Base-by-base conservation (phyloP, 495 filamentous ascomycete species). In the Lasiosphaeriaceae sp. region DNA sequence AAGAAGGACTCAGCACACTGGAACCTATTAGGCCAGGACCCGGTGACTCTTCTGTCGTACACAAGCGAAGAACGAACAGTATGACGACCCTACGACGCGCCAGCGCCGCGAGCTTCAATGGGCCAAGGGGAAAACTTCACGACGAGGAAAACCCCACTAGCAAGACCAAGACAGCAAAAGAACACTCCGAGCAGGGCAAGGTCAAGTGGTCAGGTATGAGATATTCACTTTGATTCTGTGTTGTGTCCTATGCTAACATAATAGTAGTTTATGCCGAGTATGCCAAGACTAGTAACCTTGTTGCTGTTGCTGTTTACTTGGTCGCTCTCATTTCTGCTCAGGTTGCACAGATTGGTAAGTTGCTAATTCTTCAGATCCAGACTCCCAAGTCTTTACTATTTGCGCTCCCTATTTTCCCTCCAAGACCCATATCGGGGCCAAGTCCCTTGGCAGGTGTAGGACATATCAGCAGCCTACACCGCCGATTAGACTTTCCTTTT, bases 151-250 rank as follows among this genome's bases (percentile, higher is more conserved):
- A 77, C 14, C 72, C 70, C 11, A 66, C 82, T 9, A 31, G 26
- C 57, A 96, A 89, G 76, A 90, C 86, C 55, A 90, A 84, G 63
- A 91, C 96, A 70, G 83, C 80, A 16, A 92, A 95, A 67, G 95
- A 99, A 70, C 83, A 84, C 51, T 83, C 82, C 0, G 89, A 97
- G 68, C 90, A 97, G 69, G 95, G 95, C 47, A 96, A 97, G 67
- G 95, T 99, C 55, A 97, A 96, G 71, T 97, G 95, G 91, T 81
- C 85, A 62, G 76, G 76, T 79, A 72, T 41, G 70, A 56, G 11
- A n/a, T n/a, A n/a, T n/a, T 37, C 12, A 11, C 4, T 0, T 23
- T 17, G 24, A 56, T 55, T 51, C 69, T 72, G 47, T 74, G 47
- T 52, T 19, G 19, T 20, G 6, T 6, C 24, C 3, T 19, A 8